These are phyloP conservation scores for Scheffersomyces segobiensis DNA, from an alignment of 1,139 yeast species.

Conservation along the genomic window DNA sequence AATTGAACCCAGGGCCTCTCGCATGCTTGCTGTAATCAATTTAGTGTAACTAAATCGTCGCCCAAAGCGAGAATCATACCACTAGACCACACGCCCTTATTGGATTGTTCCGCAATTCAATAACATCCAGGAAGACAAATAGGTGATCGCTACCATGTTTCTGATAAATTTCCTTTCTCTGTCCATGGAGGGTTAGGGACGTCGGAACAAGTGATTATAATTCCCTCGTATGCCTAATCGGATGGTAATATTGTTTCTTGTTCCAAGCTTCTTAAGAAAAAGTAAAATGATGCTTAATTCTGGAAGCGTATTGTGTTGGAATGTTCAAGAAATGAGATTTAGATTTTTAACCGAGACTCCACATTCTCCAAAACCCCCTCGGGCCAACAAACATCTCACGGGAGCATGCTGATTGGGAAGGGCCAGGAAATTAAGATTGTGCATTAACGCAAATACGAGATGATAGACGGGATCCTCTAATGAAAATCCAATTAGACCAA, in stretches of 20 bases:
- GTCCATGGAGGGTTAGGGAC: no score
- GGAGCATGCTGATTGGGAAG: neutral
- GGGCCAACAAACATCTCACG: neutral
- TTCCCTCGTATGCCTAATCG: no score
- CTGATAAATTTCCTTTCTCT: no score
- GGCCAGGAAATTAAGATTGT: neutral
- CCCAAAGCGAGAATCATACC: constrained; percentile 38
- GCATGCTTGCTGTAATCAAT: constrained; percentile 20
- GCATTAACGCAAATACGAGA: neutral
- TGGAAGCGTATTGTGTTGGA: neutral
- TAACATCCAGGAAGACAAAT: neutral
- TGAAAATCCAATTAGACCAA: no score
- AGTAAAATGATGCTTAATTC: neutral
- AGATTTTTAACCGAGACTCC: neutral
- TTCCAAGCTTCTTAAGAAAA: neutral
- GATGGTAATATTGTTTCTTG: no score
- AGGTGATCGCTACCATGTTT: neutral
- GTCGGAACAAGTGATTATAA: no score
- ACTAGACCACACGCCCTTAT: constrained; percentile 34
- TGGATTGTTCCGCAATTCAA: neutral
- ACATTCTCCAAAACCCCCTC: neutral
- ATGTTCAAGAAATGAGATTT: neutral
- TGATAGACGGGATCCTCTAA: neutral
- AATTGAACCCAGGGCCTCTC: constrained; percentile 39
- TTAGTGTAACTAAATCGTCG: constrained; percentile 11